Evolutionary conservation across 768 basidiomycete genomes (phyloP).

Genomic region (Grammothele lineata): DNA sequence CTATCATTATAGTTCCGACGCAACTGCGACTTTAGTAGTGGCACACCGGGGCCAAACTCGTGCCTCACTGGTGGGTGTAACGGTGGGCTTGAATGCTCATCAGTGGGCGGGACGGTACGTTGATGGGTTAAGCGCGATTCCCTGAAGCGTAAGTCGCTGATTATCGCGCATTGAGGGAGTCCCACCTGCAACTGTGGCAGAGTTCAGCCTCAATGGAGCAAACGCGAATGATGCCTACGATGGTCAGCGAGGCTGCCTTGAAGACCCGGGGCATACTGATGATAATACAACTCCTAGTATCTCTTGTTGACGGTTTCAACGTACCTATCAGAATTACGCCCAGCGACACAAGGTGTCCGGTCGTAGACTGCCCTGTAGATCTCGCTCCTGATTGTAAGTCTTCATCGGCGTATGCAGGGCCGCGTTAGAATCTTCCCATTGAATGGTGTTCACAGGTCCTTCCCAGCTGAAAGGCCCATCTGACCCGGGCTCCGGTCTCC

Average conservation of each 20-base stretch:
- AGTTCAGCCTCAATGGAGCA: conserved; percentile 29
- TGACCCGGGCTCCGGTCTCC: conserved; percentile 29
- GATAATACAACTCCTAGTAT: too few species aligned
- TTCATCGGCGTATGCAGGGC: too few species aligned
- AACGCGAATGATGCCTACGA: background rate
- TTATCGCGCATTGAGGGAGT: conserved; percentile 21
- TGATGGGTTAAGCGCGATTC: conserved; percentile 13
- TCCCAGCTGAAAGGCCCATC: conserved; percentile 28
- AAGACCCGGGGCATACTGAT: too few species aligned
- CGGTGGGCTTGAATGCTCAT: conserved; percentile 34
- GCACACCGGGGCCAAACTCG: conserved; percentile 5
- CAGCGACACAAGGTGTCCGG: conserved; percentile 27
- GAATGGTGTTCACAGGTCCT: conserved; percentile 27
- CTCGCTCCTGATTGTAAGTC: conserved; percentile 30
- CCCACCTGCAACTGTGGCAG: conserved; percentile 31
- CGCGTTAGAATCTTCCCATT: too few species aligned
- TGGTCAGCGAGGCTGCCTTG: background rate
- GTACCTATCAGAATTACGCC: background rate
- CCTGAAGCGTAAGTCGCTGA: background rate
- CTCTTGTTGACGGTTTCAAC: background rate
- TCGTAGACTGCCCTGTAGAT: conserved; percentile 31
- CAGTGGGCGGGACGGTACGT: conserved; percentile 32
- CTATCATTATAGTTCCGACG: conserved; percentile 25
- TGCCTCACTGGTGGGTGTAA: conserved; percentile 37
- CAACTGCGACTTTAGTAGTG: conserved; percentile 31